Evolutionary conservation across 306 rosid genomes (phyloP).

Genomic region (Sicyos edulis): DNA sequence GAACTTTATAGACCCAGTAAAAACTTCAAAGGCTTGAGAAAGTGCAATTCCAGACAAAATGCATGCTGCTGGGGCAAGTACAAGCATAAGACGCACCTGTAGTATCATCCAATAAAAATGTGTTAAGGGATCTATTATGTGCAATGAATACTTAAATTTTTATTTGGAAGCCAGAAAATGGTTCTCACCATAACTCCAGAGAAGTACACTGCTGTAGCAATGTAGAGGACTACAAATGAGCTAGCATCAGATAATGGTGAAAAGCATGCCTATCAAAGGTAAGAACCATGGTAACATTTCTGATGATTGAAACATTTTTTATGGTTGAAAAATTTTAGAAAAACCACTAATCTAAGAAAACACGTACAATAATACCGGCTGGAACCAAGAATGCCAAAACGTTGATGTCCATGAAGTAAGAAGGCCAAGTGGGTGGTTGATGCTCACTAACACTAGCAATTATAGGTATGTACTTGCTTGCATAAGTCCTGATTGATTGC

Average conservation of each 20-base stretch:
- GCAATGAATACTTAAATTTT: slow-evolving; percentile 7
- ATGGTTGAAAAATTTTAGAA: slow-evolving; percentile 13
- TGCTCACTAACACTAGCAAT: slow-evolving; percentile 99
- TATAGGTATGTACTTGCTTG: slow-evolving; percentile 99
- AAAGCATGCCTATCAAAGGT: slow-evolving; percentile 77
- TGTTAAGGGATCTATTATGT: slow-evolving; percentile 12
- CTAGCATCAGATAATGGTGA: slow-evolving; percentile 92
- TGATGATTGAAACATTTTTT: slow-evolving; percentile 18
- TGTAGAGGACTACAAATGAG: slow-evolving; percentile 82
- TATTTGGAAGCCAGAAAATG: slow-evolving; percentile 19
- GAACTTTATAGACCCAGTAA: slow-evolving; percentile 84
- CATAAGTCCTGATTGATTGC: slow-evolving; percentile 74
- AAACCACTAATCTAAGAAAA: slow-evolving; percentile 15
- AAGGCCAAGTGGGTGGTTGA: slow-evolving; percentile 99
- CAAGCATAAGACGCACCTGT: slow-evolving; percentile 98
- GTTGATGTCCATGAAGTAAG: slow-evolving; percentile 98
- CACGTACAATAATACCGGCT: slow-evolving; percentile 86
- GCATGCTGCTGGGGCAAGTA: slow-evolving; percentile 98
- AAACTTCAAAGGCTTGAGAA: slow-evolving; percentile 91
- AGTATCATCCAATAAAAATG: slow-evolving; percentile 23
- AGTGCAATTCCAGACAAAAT: slow-evolving; percentile 97
- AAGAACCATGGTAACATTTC: slow-evolving; percentile 18
- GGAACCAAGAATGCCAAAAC: slow-evolving; percentile 98
- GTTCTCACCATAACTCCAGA: slow-evolving; percentile 97
- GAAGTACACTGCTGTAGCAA: slow-evolving; percentile 81